A percentile compares a stretch with the other conserved stretches of the same genome.
Evolutionary conservation across 148 eudicot genomes (phyloP).

Genomic region (Cornus suecica): DNA sequence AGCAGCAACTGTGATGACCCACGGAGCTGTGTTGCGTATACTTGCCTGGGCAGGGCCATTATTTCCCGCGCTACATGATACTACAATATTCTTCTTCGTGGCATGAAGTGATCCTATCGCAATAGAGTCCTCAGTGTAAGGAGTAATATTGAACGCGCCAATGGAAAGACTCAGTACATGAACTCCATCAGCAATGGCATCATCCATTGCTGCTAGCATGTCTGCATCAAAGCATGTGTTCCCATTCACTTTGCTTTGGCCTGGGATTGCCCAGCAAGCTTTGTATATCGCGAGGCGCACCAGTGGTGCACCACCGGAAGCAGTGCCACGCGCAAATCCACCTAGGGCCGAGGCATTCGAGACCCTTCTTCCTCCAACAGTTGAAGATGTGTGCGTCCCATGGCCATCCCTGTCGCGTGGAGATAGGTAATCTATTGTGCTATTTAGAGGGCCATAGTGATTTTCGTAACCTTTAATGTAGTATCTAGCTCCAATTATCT

Average conservation of each 20-base stretch:
- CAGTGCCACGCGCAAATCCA: constrained; percentile 63
- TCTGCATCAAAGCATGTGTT: constrained; percentile 70
- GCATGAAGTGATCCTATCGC: constrained; percentile 86
- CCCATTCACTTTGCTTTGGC: constrained; percentile 45
- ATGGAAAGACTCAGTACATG: constrained; percentile 70
- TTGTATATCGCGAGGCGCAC: constrained; percentile 84
- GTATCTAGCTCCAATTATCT: constrained; percentile 85
- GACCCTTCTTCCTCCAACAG: constrained; percentile 64
- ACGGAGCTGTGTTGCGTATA: constrained; percentile 65
- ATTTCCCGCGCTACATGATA: constrained; percentile 76
- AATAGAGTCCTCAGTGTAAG: constrained; percentile 43
- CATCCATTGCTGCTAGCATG: constrained; percentile 86
- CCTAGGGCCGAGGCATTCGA: constrained; percentile 50
- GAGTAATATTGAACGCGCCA: constrained; percentile 29
- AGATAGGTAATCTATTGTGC: constrained; percentile 52
- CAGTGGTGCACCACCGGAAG: constrained; percentile 89
- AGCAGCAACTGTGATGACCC: constrained; percentile 89
- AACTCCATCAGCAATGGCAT: constrained; percentile 80
- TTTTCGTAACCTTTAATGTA: constrained; percentile 70
- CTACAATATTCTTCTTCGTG: constrained; percentile 51
- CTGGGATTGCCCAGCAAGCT: constrained; percentile 70
- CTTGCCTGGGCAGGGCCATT: constrained; percentile 49
- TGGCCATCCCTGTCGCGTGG: constrained; percentile 89
- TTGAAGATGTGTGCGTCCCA: constrained; percentile 91
- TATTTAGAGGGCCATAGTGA: constrained; percentile 56